Evolutionary conservation across 2,329 filamentous ascomycete genomes (phyloP).

Genomic region (Ophiosphaerella narmari): DNA sequence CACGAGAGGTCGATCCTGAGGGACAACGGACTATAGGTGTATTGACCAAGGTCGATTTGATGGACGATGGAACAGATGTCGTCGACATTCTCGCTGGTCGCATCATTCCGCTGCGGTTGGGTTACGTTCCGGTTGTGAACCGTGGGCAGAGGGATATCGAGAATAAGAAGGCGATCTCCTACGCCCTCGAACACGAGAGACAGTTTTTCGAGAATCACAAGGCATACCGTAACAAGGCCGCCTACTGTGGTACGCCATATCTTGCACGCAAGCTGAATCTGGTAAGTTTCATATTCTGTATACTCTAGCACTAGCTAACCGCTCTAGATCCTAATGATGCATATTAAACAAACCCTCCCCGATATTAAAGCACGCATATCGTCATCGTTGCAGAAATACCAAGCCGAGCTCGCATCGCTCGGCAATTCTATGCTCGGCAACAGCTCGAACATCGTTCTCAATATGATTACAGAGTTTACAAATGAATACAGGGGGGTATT

Average conservation of each 20-base stretch:
- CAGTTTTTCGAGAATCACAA: constrained; percentile 98
- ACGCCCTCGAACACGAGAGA: constrained; percentile 90
- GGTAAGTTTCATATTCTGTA: constrained; percentile 45
- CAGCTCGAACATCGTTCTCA: constrained; percentile 93
- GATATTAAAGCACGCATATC: constrained; percentile 98
- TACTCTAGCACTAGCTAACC: constrained; percentile 28
- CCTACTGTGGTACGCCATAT: constrained; percentile 98
- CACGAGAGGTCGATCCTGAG: constrained; percentile 94
- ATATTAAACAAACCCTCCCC: constrained; percentile 98
- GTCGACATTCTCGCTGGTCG: constrained; percentile 97
- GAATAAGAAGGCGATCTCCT: constrained; percentile 92
- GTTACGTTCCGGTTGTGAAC: constrained; percentile 98
- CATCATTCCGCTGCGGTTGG: constrained; percentile 91
- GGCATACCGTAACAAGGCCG: constrained; percentile 97
- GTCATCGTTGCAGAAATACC: constrained; percentile 92
- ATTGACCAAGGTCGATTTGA: constrained; percentile 96
- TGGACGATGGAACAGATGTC: constrained; percentile 98
- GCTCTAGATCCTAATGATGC: constrained; percentile 92
- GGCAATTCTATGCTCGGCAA: constrained; percentile 96
- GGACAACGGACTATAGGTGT: constrained; percentile 98
- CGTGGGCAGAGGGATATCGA: constrained; percentile 97
- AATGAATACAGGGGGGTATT: constrained; percentile 96
- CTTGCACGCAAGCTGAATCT: constrained; percentile 95
- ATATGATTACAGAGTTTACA: constrained; percentile 98
- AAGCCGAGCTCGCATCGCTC: constrained; percentile 76